Evolutionary conservation across 345 rosid genomes (phyloP), one percentile per base, ranked within the genome.

Genomic region (Linum lewisii): DNA sequence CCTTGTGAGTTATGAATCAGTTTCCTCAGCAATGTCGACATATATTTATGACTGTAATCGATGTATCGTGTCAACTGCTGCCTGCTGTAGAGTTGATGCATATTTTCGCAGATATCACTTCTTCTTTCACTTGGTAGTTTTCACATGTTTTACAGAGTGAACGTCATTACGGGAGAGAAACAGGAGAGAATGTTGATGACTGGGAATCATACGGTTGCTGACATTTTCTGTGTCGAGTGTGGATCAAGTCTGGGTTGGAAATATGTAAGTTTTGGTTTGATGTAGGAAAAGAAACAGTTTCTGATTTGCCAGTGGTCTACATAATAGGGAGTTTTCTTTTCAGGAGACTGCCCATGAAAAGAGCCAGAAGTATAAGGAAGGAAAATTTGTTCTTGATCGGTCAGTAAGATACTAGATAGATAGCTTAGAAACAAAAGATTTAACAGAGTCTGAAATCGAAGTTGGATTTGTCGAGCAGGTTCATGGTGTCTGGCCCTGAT

Each of bases 181-280:
- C 96, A 93, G 76, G 96, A 87, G 20, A 81, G 99, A 77, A 0
- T 67, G 70, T 90, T 93, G 99, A 72, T 81, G 73, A 93, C 97
- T 0, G 97, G 99, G 37, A 20, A 78, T 75, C 97, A 93, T 70
- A 85, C 87, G 0, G 99, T 93, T 25, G 88, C 84, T 62, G 99
- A 93, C 68, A 82, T 90, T 57, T 90, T 87, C 81, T 93, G 99
- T 74, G 95, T 93, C 54, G 86, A 83, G 0, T 93, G 99, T 61
- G 99, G 99, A 67, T 87, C 99, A 16, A 85, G 85, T 61, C 92
- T 93, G 18, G 99, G 97, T 25, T 93, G 97, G 99, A 93, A 64
- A 87, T 93, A 93, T 47, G 97, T 93, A 85, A 93, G 95, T 71
- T 61, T 49, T 51, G 13, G 25, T n/a, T 29, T 18, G 25, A 22